These are phyloP conservation scores for Breviolum minutum DNA, from an alignment of 73 alveolate species.

Conservation along the genomic window DNA sequence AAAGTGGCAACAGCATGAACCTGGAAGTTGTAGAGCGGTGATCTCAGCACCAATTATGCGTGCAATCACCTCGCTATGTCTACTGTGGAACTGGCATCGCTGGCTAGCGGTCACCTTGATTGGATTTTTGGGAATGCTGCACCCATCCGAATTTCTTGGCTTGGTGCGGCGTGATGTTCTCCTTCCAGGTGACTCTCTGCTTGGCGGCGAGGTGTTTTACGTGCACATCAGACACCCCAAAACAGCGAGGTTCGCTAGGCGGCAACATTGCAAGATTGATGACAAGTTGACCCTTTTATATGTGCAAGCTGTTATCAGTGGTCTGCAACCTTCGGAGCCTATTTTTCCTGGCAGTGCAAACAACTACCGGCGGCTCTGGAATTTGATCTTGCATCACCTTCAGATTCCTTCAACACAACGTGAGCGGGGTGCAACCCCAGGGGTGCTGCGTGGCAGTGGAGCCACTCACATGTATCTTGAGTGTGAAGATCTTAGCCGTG, in stretches of 20 bases:
- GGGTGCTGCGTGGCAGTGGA: neutral
- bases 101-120: neutral
- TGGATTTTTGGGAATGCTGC: conserved; percentile 19
- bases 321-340: neutral
- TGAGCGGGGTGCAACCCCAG: neutral
- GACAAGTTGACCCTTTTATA: neutral
- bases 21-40: neutral
- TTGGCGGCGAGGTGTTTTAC: neutral
- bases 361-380: neutral
- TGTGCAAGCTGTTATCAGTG: neutral
- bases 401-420: neutral
- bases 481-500: neutral
- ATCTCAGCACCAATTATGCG: neutral
- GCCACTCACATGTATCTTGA: neutral
- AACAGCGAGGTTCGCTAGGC: neutral
- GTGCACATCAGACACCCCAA: conserved; percentile 8
- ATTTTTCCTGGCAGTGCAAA: conserved; percentile 12
- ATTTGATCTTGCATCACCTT: neutral
- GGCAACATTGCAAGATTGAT: conserved; percentile 15
- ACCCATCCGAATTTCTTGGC: neutral
- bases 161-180: neutral
- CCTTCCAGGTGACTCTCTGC: neutral
- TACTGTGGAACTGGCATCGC: neutral
- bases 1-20: neutral
- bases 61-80: neutral